A percentile compares a stretch with the other conserved stretches of the same genome.
Evolutionary conservation across 2,329 filamentous ascomycete species (phyloP).

Genomic region (Atkinsonella texensis): DNA sequence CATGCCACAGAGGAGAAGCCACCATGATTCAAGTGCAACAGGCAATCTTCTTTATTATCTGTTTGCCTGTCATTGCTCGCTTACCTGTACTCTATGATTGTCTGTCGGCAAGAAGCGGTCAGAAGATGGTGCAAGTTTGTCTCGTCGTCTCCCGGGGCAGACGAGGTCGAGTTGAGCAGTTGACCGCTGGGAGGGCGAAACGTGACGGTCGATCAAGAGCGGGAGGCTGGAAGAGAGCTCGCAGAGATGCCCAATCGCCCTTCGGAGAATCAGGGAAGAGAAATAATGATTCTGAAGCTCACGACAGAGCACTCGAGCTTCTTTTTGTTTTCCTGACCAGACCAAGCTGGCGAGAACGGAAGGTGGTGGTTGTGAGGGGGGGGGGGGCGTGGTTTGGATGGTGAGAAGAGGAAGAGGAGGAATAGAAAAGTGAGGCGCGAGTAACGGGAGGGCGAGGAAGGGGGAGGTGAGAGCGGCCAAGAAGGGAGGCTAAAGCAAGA

Average conservation of each 20-base stretch:
- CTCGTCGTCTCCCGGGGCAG: not conserved
- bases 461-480: slow-evolving; percentile 3
- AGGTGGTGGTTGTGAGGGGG: slow-evolving; percentile 7
- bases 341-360: slow-evolving; percentile 2
- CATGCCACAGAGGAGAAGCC: no score
- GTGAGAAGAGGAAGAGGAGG: slow-evolving; percentile 7
- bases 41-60: not conserved
- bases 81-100: not conserved
- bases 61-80: not conserved
- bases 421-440: slow-evolving; percentile 4
- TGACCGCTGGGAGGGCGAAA: not conserved
- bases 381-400: slow-evolving; percentile 1
- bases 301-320: not conserved
- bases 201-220: not conserved
- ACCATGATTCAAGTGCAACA: no score
- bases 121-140: not conserved
- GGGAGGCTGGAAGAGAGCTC: not conserved
- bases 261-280: not conserved
- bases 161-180: not conserved
- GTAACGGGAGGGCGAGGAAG: not conserved
- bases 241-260: not conserved
- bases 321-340: slow-evolving; percentile 2
- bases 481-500: slow-evolving; percentile 4
- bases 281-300: not conserved
- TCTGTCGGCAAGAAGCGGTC: slow-evolving; percentile 1